Conservation (phyloP, 2,329 filamentous ascomycete genomes). For the Colletotrichum theobromicola region DNA sequence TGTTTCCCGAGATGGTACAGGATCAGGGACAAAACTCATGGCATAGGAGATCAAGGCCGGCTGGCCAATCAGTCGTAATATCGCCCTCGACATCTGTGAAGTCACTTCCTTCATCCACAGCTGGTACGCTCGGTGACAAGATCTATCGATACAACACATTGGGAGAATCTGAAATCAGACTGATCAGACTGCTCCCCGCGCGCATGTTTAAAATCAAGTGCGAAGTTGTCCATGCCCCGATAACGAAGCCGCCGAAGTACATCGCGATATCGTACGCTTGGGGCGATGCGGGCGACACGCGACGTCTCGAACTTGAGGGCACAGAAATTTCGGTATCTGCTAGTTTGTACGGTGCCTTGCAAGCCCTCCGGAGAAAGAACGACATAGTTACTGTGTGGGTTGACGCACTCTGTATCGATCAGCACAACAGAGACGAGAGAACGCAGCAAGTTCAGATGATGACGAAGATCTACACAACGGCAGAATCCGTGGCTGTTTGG, state of each 20-base stretch:
- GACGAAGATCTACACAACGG: constrained; percentile 24
- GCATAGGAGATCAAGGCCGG: background rate
- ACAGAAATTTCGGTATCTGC: constrained; percentile 13
- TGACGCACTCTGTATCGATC: constrained; percentile 29
- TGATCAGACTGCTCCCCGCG: constrained; percentile 22
- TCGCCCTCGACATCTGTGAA: background rate
- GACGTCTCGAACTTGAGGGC: constrained; percentile 19
- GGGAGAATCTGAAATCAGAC: constrained; percentile 2
- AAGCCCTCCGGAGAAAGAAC: constrained; percentile 14
- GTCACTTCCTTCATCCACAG: background rate
- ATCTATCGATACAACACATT: background rate
- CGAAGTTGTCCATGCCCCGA: constrained; percentile 9
- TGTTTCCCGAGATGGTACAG: background rate
- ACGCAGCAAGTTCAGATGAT: constrained; percentile 10
- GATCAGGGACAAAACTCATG: background rate
- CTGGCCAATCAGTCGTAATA: background rate
- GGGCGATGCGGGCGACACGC: constrained; percentile 31
- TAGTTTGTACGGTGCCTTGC: constrained; percentile 26
- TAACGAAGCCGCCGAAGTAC: constrained; percentile 26
- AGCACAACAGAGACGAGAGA: background rate
- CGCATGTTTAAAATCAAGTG: constrained; percentile 20
- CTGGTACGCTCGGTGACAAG: background rate
- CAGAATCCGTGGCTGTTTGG: constrained; percentile 24
- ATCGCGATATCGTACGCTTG: constrained; percentile 38
- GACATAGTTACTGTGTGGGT: constrained; percentile 25